phyloP scores from a whole-genome alignment of 1,284 basidiomycete species.

The Cryptococcus sp. region DNA sequence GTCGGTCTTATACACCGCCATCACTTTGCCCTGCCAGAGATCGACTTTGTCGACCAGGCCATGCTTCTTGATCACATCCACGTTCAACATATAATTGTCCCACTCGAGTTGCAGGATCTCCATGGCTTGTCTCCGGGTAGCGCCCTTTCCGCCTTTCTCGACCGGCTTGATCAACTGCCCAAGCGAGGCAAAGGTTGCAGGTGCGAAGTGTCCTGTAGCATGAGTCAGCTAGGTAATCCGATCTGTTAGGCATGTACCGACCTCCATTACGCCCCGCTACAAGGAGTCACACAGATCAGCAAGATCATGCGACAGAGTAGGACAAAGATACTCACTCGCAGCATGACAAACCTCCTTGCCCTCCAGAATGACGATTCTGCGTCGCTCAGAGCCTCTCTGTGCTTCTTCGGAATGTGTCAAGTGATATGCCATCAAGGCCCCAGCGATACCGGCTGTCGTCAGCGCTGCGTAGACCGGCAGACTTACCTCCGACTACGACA shows the following conservation, averaged over 20 bases:
- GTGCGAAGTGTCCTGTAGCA: slow-evolving; percentile 10
- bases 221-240: too few relatives aligned
- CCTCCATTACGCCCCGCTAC: slow-evolving; percentile 7
- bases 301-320: neutral
- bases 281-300: neutral
- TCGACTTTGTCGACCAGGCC: slow-evolving; percentile 46
- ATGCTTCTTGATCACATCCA: slow-evolving; percentile 12
- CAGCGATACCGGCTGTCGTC: slow-evolving; percentile 14
- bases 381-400: neutral
- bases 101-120: slow-evolving; percentile 61
- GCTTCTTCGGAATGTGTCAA: neutral
- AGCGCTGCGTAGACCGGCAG: neutral
- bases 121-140: slow-evolving; percentile 42
- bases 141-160: slow-evolving; percentile 26
- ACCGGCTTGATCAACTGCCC: slow-evolving; percentile 13
- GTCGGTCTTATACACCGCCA: slow-evolving; percentile 1
- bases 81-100: slow-evolving; percentile 49
- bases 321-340: neutral
- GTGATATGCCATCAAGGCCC: slow-evolving; percentile 6
- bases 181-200: slow-evolving; percentile 11
- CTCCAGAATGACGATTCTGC: slow-evolving; percentile 2
- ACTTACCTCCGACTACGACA: slow-evolving; percentile 20
- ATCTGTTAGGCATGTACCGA: neutral
- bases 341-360: neutral
- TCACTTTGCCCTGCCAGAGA: slow-evolving; percentile 1